Evolutionary conservation across 257 asterid genomes (phyloP), one percentile per base, ranked within the genome.

Genomic region (Paraleonurus japonicus): DNA sequence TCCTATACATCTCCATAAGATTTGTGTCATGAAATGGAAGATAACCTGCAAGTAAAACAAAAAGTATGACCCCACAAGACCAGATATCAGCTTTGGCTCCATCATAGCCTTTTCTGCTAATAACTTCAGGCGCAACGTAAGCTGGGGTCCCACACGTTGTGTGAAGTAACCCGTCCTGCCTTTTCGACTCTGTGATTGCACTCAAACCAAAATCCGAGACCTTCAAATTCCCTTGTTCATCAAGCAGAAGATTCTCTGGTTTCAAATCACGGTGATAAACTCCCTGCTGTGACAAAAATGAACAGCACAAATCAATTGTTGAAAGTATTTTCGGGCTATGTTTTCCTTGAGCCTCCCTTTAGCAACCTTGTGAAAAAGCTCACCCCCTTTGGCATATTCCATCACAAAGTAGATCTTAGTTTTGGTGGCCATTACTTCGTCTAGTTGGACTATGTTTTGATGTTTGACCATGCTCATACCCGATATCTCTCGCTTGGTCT

Each of bases 111-210:
- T 78, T 81, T 64, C 85, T 65, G 67, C 82, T 62, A 37, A 91
- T 78, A 73, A 91, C 95, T 74, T 90, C 97, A 0, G 95, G 97
- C 13, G 96, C 88, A 61, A 90, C 92, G 67, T 90, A 90, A 1
- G 92, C 89, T 2, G 96, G 97, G 17, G 97, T 91, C 32, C 97
- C 97, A 24, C 96, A 91, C 0, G 96, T 82, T 0, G 97, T 91
- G 85, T 84, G 95, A 11, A 91, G 87, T 27, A 91, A 78, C n/a
- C 91, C 97, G 16, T 91, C 97, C 54, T 82, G 83, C 23, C 83
- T 48, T 74, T 78, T 82, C 19, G 89, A 84, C 64, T 86, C 90
- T 0, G 78, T 17, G 12, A 87, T 63, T 3, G 97, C 92, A 64
- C 96, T 87, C 78, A 91, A 75, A 4, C 97, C 96, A 68, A 91